Conservation (phyloP, 1,139 yeast genomes). For the Taphrina communis region DNA sequence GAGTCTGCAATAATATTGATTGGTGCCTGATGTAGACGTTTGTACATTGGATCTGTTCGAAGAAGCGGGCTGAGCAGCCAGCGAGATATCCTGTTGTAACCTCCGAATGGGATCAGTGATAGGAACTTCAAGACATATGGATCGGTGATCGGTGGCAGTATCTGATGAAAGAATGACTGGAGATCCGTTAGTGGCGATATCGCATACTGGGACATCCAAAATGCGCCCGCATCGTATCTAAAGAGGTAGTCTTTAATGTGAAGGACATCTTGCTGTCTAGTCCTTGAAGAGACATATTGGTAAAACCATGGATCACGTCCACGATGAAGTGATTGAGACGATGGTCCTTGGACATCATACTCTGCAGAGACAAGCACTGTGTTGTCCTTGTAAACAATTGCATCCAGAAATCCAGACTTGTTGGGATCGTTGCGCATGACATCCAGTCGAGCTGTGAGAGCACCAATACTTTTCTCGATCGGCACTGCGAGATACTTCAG, state of each 20-base stretch:
- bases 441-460: constrained; percentile 5
- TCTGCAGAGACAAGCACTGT: constrained; percentile 3
- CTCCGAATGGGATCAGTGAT: constrained; percentile 15
- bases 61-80: constrained; percentile 23
- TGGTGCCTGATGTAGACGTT: constrained; percentile 27
- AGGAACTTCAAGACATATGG: constrained; percentile 1
- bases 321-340: constrained; percentile 4
- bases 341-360: constrained; percentile 3
- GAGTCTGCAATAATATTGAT: constrained; percentile 11
- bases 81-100: constrained; percentile 23
- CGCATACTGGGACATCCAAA: constrained; percentile 31
- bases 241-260: constrained; percentile 20
- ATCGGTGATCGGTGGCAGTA: constrained; percentile 19
- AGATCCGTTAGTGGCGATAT: constrained; percentile 14
- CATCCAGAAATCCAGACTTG: constrained; percentile 1
- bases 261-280: constrained; percentile 2
- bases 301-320: constrained; percentile 24
- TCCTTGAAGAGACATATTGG: constrained; percentile 1
- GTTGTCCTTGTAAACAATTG: constrained; percentile 2
- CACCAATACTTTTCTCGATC: neutral
- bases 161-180: constrained; percentile 3
- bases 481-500: constrained; percentile 4
- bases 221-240: constrained; percentile 27
- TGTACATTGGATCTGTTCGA: constrained; percentile 21
- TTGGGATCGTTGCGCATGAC: neutral